Percentiles rank a stretch among this genome's conserved stretches.
These are phyloP conservation scores for Cercospora berteroae DNA, from an alignment of 2,329 filamentous ascomycete species.

Conservation along the genomic window DNA sequence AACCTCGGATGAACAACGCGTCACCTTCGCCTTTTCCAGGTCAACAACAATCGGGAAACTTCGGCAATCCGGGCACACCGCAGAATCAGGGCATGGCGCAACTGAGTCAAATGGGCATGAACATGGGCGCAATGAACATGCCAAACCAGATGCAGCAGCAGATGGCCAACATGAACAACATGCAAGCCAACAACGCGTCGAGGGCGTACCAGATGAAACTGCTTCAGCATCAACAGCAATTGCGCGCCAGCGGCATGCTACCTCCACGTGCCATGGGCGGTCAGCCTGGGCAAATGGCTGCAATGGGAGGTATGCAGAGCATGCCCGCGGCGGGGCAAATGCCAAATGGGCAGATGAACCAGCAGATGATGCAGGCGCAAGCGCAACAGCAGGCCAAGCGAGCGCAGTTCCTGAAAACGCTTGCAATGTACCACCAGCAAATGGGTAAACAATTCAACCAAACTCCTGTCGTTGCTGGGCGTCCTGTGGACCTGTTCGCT, in stretches of 20 bases:
- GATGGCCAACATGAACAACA: conserved; percentile 40
- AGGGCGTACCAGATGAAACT: conserved; percentile 84
- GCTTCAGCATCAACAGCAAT: conserved; percentile 69
- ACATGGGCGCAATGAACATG: conserved; percentile 35
- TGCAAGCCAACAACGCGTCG: conserved; percentile 64
- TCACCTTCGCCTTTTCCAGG: conserved; percentile 78
- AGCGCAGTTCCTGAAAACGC: conserved; percentile 59
- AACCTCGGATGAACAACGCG: conserved; percentile 73
- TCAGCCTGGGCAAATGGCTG: conserved; percentile 32
- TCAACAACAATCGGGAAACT: conserved; percentile 30
- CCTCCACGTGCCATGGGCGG: conserved; percentile 28
- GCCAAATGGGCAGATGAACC: conserved; percentile 27
- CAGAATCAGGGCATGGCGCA: conserved; percentile 28
- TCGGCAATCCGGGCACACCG: conserved; percentile 43
- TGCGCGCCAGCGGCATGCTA: conserved; percentile 46
- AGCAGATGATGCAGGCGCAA: conserved; percentile 20
- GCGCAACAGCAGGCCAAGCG: conserved; percentile 33
- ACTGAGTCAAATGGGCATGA: conserved; percentile 43
- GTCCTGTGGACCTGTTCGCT: conserved; percentile 69
- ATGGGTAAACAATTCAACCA: conserved; percentile 67
- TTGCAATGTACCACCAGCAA: conserved; percentile 68
- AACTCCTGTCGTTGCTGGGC: conserved; percentile 70
- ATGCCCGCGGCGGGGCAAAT: conserved; percentile 23
- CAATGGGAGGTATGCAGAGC: conserved; percentile 24
- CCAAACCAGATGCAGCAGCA: conserved; percentile 47